Conservation (phyloP, 495 filamentous ascomycete genomes). For the Aspergillus kassunensis region DNA sequence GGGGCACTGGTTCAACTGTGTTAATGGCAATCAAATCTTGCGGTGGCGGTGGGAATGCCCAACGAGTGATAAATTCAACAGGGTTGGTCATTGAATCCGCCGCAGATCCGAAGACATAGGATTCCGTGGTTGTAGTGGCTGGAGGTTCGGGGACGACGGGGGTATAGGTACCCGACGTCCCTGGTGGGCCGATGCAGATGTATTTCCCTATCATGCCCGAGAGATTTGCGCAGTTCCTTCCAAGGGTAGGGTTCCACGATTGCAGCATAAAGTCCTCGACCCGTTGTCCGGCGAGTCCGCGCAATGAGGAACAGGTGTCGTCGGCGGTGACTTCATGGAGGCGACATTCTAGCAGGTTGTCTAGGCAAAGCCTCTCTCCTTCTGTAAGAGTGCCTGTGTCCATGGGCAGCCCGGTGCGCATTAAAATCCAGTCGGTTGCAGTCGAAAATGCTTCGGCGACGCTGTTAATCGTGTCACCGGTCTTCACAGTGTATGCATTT, state of each 20-base stretch:
- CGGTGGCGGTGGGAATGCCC: background rate
- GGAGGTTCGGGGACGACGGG: background rate
- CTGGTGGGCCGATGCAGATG: slow-evolving; percentile 5
- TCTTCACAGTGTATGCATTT: background rate
- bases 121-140: background rate
- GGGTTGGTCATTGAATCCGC: background rate
- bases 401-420: background rate
- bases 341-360: background rate
- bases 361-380: background rate
- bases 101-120: background rate
- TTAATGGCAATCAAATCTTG: background rate
- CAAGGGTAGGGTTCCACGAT: slow-evolving; percentile 2
- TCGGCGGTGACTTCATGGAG: background rate
- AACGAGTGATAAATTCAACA: background rate
- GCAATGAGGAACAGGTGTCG: background rate
- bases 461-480: background rate
- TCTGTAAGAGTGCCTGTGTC: background rate
- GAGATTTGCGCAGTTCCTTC: background rate
- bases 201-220: background rate
- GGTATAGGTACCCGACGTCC: background rate
- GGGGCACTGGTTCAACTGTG: no score
- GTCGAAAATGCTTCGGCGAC: background rate
- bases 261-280: background rate
- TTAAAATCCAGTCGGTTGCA: background rate
- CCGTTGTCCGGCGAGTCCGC: background rate